Evolutionary conservation across 2,329 filamentous ascomycete species (phyloP).

Genomic region (Teratosphaeria epicoccoides): DNA sequence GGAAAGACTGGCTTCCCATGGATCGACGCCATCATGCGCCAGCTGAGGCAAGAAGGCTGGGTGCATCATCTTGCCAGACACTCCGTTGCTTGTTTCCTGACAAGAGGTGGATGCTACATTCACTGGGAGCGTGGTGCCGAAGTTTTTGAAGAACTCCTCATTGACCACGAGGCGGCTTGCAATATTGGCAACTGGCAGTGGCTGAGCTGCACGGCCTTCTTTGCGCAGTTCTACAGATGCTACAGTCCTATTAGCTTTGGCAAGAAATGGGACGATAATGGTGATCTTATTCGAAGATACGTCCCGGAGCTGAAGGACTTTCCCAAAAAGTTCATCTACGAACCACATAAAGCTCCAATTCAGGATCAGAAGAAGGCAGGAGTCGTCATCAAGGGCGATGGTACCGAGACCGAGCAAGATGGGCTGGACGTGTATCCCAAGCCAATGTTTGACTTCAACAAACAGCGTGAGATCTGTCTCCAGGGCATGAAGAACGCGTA

Average conservation of each 20-base stretch:
- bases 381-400: constrained; percentile 49
- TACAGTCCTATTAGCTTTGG: constrained; percentile 63
- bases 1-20: constrained; percentile 67
- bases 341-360: constrained; percentile 65
- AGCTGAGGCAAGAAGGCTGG: constrained; percentile 62
- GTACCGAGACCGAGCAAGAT: constrained; percentile 28
- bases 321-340: constrained; percentile 63
- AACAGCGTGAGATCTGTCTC: constrained; percentile 52
- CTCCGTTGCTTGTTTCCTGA: constrained; percentile 72
- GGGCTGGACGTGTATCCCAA: constrained; percentile 51
- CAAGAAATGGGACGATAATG: constrained; percentile 64
- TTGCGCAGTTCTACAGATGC: constrained; percentile 58
- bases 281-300: constrained; percentile 52
- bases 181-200: constrained; percentile 72
- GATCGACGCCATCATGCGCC: constrained; percentile 72
- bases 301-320: constrained; percentile 55
- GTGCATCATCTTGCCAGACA: constrained; percentile 71
- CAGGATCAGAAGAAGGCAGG: constrained; percentile 59
- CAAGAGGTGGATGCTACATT: constrained; percentile 65
- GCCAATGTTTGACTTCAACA: constrained; percentile 66
- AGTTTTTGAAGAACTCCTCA: constrained; percentile 64
- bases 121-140: constrained; percentile 70
- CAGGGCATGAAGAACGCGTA: constrained; percentile 63
- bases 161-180: constrained; percentile 65
- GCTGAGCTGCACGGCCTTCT: constrained; percentile 67